Evolutionary conservation across 805 yeast genomes (phyloP).

Genomic region (Candida loeiensis): DNA sequence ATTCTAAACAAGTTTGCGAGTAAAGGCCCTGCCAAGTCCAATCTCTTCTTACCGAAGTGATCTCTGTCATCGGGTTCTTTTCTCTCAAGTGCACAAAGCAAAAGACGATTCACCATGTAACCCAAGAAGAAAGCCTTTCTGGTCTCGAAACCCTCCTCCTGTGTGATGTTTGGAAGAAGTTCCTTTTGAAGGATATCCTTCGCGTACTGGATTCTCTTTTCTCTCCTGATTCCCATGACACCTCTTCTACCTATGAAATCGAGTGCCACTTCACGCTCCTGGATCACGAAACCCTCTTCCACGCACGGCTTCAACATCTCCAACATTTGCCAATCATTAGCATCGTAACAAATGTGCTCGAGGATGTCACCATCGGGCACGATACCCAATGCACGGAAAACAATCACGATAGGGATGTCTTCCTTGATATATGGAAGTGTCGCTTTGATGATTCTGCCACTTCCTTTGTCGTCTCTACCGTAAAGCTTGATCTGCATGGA

Average conservation of each 20-base stretch:
- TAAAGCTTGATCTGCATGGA: conserved; percentile 91
- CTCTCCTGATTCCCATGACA: conserved; percentile 92
- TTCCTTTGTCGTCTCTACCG: conserved; percentile 73
- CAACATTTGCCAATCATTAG: conserved; percentile 98
- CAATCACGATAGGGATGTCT: conserved; percentile 95
- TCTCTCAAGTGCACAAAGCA: conserved; percentile 94
- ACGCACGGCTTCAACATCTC: conserved; percentile 99
- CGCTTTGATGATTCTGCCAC: conserved; percentile 86
- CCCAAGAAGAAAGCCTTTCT: conserved; percentile 97
- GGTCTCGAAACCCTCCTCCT: conserved; percentile 94
- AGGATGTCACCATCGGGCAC: conserved; percentile 99
- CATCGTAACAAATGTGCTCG: conserved; percentile 97
- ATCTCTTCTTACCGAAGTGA: conserved; percentile 97
- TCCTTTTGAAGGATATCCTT: conserved; percentile 95
- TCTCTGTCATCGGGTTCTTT: conserved; percentile 99
- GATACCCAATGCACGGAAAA: conserved; percentile 95
- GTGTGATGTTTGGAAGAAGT: conserved; percentile 94
- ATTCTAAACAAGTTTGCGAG: conserved; percentile 93
- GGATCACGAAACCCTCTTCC: conserved; percentile 97
- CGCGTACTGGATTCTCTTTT: conserved; percentile 97
- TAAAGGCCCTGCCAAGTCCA: conserved; percentile 97
- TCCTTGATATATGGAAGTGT: conserved; percentile 94
- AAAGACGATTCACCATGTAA: conserved; percentile 93
- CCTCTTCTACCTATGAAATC: conserved; percentile 99
- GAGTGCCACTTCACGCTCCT: conserved; percentile 95